These are phyloP conservation scores for Trichosporon inkin DNA, from an alignment of 1,284 basidiomycete genomes.

Conservation along the genomic window DNA sequence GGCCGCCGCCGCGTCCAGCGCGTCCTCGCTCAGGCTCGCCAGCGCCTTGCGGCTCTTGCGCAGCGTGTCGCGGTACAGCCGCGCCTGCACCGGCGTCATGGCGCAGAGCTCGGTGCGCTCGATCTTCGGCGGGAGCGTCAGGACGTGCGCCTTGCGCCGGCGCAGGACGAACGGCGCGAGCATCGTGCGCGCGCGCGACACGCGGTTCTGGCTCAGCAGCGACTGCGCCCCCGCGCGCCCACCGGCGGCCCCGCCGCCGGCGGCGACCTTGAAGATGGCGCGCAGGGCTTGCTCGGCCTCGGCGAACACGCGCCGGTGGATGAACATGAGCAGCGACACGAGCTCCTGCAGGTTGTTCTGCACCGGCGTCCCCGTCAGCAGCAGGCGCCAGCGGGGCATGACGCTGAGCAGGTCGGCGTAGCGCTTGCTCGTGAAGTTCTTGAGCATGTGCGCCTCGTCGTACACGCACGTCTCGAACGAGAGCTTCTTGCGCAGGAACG, in stretches of 20 bases:
- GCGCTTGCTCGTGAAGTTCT: constrained; percentile 93
- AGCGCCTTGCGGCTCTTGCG: constrained; percentile 68
- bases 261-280: constrained; percentile 94
- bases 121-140: constrained; percentile 84
- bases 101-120: constrained; percentile 92
- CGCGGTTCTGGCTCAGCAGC: constrained; percentile 80
- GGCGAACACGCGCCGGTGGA: constrained; percentile 84
- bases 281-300: constrained; percentile 70
- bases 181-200: constrained; percentile 95
- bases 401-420: constrained; percentile 85
- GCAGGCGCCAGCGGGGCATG: constrained; percentile 79
- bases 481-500: constrained; percentile 78
- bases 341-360: constrained; percentile 78
- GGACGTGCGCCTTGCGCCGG: constrained; percentile 87
- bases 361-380: constrained; percentile 93
- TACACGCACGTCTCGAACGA: constrained; percentile 94
- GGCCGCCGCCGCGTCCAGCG: constrained; percentile 36
- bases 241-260: constrained; percentile 38
- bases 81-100: constrained; percentile 77
- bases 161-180: constrained; percentile 98
- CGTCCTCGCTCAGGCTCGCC: constrained; percentile 66
- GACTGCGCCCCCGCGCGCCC: constrained; percentile 47
- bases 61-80: constrained; percentile 80
- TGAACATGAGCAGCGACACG: constrained; percentile 98
- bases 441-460: constrained; percentile 93